These are phyloP conservation scores for Haplosporangium sp. DNA, from an alignment of 371 early-diverging fungal species.

Conservation along the genomic window DNA sequence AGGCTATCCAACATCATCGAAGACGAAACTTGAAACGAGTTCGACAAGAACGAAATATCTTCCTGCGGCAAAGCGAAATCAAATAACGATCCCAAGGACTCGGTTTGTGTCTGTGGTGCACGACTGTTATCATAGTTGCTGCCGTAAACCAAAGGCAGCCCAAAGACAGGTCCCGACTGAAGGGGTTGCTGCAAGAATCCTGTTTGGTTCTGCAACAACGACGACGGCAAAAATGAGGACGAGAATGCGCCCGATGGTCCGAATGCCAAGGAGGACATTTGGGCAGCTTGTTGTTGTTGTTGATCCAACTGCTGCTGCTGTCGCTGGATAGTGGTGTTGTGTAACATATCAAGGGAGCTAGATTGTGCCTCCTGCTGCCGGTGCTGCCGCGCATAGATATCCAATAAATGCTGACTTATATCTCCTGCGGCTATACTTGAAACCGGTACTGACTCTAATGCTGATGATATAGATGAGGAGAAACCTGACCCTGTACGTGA, in stretches of 20 bases:
- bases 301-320: slow-evolving; percentile 27
- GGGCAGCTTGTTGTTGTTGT: slow-evolving; percentile 29
- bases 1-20: slow-evolving; percentile 34
- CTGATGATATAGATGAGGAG: not conserved
- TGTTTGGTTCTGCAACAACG: slow-evolving; percentile 10
- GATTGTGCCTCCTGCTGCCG: slow-evolving; percentile 17
- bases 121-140: slow-evolving; percentile 34
- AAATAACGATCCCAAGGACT: slow-evolving; percentile 46
- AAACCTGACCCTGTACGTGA: not conserved
- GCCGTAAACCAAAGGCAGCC: slow-evolving; percentile 43
- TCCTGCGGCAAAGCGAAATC: slow-evolving; percentile 48
- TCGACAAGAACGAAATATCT: slow-evolving; percentile 49
- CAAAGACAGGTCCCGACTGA: slow-evolving; percentile 13
- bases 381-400: slow-evolving; percentile 29
- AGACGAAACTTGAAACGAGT: slow-evolving; percentile 45
- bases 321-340: slow-evolving; percentile 37
- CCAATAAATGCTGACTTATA: slow-evolving; percentile 13
- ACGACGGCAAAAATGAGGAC: slow-evolving; percentile 15
- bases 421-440: not conserved
- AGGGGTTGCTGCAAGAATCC: slow-evolving; percentile 15
- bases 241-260: slow-evolving; percentile 28
- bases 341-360: slow-evolving; percentile 38
- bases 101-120: slow-evolving; percentile 25
- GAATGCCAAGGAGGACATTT: slow-evolving; percentile 44
- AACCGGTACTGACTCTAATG: not conserved